Evolutionary conservation across 768 basidiomycete species (phyloP).

Genomic region (Phlebiopsis gigantea): DNA sequence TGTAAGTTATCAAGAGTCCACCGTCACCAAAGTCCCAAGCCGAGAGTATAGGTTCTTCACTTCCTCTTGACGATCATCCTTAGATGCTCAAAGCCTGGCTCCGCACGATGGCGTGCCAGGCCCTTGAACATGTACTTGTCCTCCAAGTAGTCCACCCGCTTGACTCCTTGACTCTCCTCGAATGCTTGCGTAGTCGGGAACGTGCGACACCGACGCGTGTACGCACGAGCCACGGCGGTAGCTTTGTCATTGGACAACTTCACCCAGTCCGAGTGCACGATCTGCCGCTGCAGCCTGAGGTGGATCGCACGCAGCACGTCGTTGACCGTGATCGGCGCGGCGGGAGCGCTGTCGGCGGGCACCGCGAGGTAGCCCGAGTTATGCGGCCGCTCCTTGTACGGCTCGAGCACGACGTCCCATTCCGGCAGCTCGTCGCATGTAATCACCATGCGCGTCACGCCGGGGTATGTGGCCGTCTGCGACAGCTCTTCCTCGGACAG

Average conservation of each 20-base stretch:
- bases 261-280: conserved; percentile 30
- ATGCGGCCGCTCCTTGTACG: conserved; percentile 14
- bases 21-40: neutral
- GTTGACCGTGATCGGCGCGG: conserved; percentile 42
- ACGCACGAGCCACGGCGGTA: conserved; percentile 29
- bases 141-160: conserved; percentile 31
- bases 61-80: conserved; percentile 12
- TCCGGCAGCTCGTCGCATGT: conserved; percentile 47
- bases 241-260: conserved; percentile 19
- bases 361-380: conserved; percentile 16
- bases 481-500: conserved; percentile 42
- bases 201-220: conserved; percentile 30
- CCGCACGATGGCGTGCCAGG: conserved; percentile 22
- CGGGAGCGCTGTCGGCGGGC: conserved; percentile 25
- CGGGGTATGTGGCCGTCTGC: conserved; percentile 53
- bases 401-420: conserved; percentile 57
- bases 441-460: conserved; percentile 50
- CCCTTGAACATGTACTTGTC: conserved; percentile 32
- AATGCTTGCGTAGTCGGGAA: conserved; percentile 24
- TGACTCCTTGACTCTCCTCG: conserved; percentile 33
- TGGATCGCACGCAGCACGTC: conserved; percentile 54
- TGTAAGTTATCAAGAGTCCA: neutral
- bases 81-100: conserved; percentile 18
- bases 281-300: conserved; percentile 33
- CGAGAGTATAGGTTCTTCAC: neutral